Percentiles rank a stretch among this genome's conserved stretches.
Conservation (phyloP, 2,329 filamentous ascomycete species). For the Drechslera avenae region DNA sequence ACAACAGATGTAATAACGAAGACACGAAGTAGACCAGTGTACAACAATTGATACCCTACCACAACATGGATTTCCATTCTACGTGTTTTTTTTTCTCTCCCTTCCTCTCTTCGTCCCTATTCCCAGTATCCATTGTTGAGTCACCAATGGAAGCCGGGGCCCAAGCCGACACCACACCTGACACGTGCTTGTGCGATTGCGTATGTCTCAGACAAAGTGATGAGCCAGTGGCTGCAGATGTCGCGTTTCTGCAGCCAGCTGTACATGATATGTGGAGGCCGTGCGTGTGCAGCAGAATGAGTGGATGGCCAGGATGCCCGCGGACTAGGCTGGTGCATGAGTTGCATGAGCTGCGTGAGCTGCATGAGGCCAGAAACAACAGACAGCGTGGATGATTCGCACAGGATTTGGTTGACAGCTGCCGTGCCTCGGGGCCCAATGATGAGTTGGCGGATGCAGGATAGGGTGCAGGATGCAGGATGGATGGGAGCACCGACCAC, state of each 20-base stretch:
- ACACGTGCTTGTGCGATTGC: background rate
- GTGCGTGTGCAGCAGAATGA: constrained; percentile 21
- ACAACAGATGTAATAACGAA: constrained; percentile 32
- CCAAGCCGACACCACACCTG: too few species aligned
- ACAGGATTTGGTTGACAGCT: constrained; percentile 26
- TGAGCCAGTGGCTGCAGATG: background rate
- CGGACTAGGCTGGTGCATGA: background rate
- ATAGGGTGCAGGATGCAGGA: too few species aligned
- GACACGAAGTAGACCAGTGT: constrained; percentile 8
- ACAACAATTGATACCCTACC: constrained; percentile 1
- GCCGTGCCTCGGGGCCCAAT: constrained; percentile 24
- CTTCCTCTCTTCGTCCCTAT: too few species aligned
- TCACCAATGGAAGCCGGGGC: too few species aligned
- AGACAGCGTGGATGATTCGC: constrained; percentile 19
- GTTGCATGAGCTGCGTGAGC: constrained; percentile 12
- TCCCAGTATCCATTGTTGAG: background rate
- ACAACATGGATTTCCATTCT: constrained; percentile 3
- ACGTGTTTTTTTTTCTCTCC: too few species aligned
- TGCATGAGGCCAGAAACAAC: background rate
- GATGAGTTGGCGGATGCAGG: constrained; percentile 1
- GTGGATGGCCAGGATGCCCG: constrained; percentile 5
- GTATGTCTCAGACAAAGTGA: background rate
- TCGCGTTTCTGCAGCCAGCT: background rate
- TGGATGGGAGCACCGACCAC: constrained; percentile 16
- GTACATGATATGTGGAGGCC: constrained; percentile 13